Conservation (phyloP, 2,329 filamentous ascomycete species). For the Rhexocercosporidium sp. region DNA sequence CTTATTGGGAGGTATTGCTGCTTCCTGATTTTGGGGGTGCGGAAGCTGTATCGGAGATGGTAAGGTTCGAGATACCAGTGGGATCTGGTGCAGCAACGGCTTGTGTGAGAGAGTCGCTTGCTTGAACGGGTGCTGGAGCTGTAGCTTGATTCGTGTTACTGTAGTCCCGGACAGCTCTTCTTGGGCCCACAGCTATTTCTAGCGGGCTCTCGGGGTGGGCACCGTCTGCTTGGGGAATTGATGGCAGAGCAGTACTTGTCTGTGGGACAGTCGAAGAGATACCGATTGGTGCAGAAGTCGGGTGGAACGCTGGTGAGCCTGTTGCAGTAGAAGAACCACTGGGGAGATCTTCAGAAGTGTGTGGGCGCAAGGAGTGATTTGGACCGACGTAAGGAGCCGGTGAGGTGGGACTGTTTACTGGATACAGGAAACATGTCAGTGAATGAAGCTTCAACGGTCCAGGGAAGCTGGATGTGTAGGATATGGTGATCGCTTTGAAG, state of each 20-base stretch:
- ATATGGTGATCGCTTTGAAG: not conserved
- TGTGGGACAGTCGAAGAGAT: not conserved
- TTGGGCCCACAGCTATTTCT: not conserved
- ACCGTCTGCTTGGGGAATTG: not conserved
- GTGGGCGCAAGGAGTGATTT: not conserved
- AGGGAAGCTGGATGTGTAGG: not conserved
- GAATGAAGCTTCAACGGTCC: not conserved
- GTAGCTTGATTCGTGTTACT: not conserved
- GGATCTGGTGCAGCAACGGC: not conserved
- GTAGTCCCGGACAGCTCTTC: not conserved
- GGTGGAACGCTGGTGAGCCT: not conserved
- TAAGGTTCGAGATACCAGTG: not conserved
- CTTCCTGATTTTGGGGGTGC: not conserved
- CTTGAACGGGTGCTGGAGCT: not conserved
- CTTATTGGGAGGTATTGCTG: conserved; percentile 2
- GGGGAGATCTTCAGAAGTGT: not conserved
- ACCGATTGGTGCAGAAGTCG: not conserved
- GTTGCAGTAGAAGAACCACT: not conserved
- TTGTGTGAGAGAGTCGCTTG: not conserved
- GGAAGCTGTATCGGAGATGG: not conserved
- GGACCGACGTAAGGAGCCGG: not conserved
- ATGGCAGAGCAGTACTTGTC: not conserved
- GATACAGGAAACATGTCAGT: not conserved
- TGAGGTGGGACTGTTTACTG: not conserved
- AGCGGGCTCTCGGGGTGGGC: not conserved